A percentile compares a stretch with the other conserved stretches of the same genome.
phyloP scores from a whole-genome alignment of 176 grass and related monocot genomes.

The Areca catechu region DNA sequence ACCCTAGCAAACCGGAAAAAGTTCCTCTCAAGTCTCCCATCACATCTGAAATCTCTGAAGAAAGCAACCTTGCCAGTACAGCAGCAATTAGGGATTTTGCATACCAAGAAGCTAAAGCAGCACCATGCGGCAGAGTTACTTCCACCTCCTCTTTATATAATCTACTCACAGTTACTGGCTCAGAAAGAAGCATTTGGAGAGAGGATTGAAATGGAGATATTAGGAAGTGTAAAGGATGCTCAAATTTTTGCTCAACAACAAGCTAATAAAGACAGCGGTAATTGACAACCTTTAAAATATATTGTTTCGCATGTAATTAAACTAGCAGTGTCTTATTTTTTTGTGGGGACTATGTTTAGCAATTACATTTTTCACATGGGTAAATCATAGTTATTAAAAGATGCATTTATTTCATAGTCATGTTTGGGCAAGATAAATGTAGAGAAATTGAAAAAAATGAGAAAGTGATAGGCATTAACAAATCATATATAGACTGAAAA shows the following conservation, averaged over 20 bases:
- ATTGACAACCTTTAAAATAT: background rate
- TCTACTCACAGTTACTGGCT: slow-evolving; percentile 72
- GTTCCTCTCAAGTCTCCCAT: slow-evolving; percentile 91
- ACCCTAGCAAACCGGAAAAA: slow-evolving; percentile 72
- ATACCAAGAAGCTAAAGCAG: slow-evolving; percentile 93
- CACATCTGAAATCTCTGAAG: slow-evolving; percentile 96
- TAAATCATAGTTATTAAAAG: too few species aligned
- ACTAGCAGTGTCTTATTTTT: too few species aligned
- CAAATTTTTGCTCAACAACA: slow-evolving; percentile 66
- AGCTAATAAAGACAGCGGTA: slow-evolving; percentile 67
- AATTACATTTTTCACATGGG: too few species aligned
- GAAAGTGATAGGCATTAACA: too few species aligned
- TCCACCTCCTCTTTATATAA: slow-evolving; percentile 73
- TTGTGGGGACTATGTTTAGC: too few species aligned
- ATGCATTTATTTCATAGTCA: too few species aligned
- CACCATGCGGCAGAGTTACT: slow-evolving; percentile 75
- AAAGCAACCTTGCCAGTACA: slow-evolving; percentile 97
- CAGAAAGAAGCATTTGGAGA: slow-evolving; percentile 98
- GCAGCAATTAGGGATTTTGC: slow-evolving; percentile 80
- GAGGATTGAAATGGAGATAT: slow-evolving; percentile 86
- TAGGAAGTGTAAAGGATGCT: slow-evolving; percentile 83
- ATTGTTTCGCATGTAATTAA: too few species aligned
- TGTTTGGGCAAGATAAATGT: too few species aligned
- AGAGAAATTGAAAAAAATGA: too few species aligned
- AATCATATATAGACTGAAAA: too few species aligned